A percentile compares a stretch with the other conserved stretches of the same genome.
phyloP scores from a whole-genome alignment of 768 basidiomycete genomes.

The Tricholoma terreum region DNA sequence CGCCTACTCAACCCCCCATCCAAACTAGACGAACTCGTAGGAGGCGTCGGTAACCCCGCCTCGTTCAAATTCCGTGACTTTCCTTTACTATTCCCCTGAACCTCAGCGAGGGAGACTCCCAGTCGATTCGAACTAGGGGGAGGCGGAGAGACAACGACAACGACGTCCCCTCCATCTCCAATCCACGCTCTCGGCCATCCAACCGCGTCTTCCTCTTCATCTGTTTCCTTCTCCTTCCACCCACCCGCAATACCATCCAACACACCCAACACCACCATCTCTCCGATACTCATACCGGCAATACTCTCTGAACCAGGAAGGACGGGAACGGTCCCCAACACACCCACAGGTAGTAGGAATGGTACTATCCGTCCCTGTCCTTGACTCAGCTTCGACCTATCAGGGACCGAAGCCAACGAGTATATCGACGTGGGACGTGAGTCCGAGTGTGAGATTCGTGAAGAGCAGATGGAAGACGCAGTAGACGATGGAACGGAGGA shows the following conservation, averaged over 20 bases:
- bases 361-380: not conserved
- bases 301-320: not conserved
- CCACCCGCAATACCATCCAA: slow-evolving; percentile 20
- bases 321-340: not conserved
- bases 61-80: slow-evolving; percentile 5
- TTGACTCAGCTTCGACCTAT: not conserved
- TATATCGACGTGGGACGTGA: not conserved
- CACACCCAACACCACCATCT: slow-evolving; percentile 26
- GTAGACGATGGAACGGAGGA: not conserved
- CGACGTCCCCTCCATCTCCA: slow-evolving; percentile 6
- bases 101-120: not conserved
- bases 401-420: not conserved
- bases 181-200: slow-evolving; percentile 19
- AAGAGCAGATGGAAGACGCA: not conserved
- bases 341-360: slow-evolving; percentile 13
- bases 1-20: not conserved
- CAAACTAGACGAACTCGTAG: slow-evolving; percentile 10
- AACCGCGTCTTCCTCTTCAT: slow-evolving; percentile 4
- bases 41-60: slow-evolving; percentile 14
- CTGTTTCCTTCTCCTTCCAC: not conserved
- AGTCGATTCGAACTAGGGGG: not conserved
- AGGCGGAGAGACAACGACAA: not conserved
- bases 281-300: slow-evolving; percentile 20
- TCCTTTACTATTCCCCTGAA: not conserved
- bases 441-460: not conserved